phyloP scores from a whole-genome alignment of 1,139 yeast genomes.

The Debaryomyces fabryi region DNA sequence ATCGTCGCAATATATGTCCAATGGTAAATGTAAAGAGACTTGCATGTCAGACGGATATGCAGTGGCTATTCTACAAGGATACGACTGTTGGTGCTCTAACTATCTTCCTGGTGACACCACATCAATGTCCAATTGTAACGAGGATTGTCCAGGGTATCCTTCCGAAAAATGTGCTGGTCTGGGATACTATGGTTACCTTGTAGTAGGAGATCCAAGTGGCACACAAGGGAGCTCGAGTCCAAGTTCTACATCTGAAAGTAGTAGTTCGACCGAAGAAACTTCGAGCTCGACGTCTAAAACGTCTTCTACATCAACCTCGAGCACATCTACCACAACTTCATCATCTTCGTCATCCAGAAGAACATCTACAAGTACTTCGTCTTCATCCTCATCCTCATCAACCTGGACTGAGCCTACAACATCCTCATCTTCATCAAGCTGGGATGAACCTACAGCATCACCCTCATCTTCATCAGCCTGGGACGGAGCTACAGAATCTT shows the following conservation, averaged over 20 bases:
- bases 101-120: conserved; percentile 46
- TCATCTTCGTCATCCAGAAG: conserved; percentile 15
- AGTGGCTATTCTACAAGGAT: conserved; percentile 55
- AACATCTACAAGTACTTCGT: conserved; percentile 9
- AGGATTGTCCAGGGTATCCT: conserved; percentile 54
- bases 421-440: conserved; percentile 5
- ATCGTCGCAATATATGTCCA: conserved; percentile 43
- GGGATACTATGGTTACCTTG: conserved; percentile 40
- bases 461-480: conserved; percentile 3
- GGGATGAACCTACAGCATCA: not conserved
- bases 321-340: conserved; percentile 16
- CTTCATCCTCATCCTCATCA: conserved; percentile 10
- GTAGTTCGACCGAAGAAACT: conserved; percentile 16
- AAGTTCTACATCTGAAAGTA: conserved; percentile 8
- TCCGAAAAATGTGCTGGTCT: conserved; percentile 36
- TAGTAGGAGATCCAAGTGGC: conserved; percentile 28
- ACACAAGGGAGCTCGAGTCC: conserved; percentile 17
- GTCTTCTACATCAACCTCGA: conserved; percentile 19
- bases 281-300: conserved; percentile 15
- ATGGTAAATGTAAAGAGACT: conserved; percentile 54
- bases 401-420: conserved; percentile 2
- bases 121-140: conserved; percentile 40
- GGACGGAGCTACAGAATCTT: not conserved
- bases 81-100: conserved; percentile 65
- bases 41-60: conserved; percentile 52